Conservation (phyloP, 2,329 filamentous ascomycete genomes). For the Bipolaris sorokiniana region DNA sequence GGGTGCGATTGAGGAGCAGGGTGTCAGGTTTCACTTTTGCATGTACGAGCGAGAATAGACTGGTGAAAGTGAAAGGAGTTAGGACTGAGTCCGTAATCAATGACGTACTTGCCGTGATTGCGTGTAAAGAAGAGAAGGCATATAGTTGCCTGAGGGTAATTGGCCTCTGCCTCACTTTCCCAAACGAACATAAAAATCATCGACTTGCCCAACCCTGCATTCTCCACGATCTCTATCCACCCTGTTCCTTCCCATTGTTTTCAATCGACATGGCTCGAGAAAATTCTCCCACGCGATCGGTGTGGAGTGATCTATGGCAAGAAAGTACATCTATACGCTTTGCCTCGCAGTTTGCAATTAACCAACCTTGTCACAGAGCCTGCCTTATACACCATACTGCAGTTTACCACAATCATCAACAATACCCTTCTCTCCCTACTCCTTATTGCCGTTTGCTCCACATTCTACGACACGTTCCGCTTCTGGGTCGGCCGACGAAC, state of each 20-base stretch:
- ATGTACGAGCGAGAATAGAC: slow-evolving; percentile 63
- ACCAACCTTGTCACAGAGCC: background rate
- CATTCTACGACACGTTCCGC: background rate
- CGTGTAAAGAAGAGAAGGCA: background rate
- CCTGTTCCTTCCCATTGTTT: background rate
- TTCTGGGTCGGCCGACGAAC: background rate
- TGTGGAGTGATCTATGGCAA: slow-evolving; percentile 11
- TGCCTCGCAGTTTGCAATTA: background rate
- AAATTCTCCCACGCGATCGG: background rate
- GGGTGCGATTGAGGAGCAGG: slow-evolving; percentile 66
- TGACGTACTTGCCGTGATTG: background rate
- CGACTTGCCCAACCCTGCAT: background rate
- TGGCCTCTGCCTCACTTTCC: background rate
- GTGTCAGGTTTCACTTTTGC: slow-evolving; percentile 71
- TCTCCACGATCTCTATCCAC: background rate
- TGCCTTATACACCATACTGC: slow-evolving; percentile 2
- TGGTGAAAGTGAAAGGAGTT: background rate
- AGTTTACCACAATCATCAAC: background rate
- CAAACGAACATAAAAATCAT: background rate
- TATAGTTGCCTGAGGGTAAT: background rate
- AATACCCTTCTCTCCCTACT: slow-evolving; percentile 4
- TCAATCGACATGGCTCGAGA: background rate
- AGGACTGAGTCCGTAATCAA: background rate
- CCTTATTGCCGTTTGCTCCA: slow-evolving; percentile 5
- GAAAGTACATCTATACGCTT: background rate